Percentiles rank a stretch among this genome's conserved stretches.
These are phyloP conservation scores for Tausonia pullulans DNA, from an alignment of 1,284 basidiomycete genomes.

Conservation along the genomic window DNA sequence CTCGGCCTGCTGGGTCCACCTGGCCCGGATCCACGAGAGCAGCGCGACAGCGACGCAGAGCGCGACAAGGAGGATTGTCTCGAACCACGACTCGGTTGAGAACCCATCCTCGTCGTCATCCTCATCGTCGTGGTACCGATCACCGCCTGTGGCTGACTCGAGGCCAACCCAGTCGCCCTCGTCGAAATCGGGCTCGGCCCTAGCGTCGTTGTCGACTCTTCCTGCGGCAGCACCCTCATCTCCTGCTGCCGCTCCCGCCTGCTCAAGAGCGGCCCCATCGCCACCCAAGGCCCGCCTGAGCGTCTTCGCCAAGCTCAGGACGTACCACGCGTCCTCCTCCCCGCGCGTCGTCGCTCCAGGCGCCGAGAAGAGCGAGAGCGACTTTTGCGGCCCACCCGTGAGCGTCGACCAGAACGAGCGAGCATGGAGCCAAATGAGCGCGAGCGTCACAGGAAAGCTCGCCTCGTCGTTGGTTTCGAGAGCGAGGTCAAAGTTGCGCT, in stretches of 20 bases:
- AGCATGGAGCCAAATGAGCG: slow-evolving; percentile 68
- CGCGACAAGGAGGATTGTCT: slow-evolving; percentile 13
- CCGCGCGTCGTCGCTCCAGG: slow-evolving; percentile 16
- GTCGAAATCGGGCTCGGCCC: not conserved
- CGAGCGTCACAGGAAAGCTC: slow-evolving; percentile 73
- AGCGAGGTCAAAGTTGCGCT: slow-evolving; percentile 87
- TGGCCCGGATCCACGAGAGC: slow-evolving; percentile 10
- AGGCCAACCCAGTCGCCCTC: slow-evolving; percentile 3
- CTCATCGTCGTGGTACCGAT: not conserved
- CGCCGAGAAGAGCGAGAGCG: slow-evolving; percentile 21
- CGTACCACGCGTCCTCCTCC: not conserved
- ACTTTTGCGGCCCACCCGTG: slow-evolving; percentile 46
- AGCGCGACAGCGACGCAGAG: slow-evolving; percentile 7
- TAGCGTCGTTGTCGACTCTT: not conserved
- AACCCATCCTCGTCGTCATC: slow-evolving; percentile 1
- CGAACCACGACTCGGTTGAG: slow-evolving; percentile 4
- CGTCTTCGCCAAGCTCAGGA: slow-evolving; percentile 1
- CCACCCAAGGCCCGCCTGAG: not conserved
- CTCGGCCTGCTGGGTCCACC: no score
- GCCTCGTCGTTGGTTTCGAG: slow-evolving; percentile 77
- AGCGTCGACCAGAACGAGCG: slow-evolving; percentile 74
- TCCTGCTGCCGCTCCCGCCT: not conserved
- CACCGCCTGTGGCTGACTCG: not conserved
- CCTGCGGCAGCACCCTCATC: not conserved
- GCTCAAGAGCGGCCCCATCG: not conserved